phyloP scores from a whole-genome alignment of 805 yeast species.

The Kluyveromyces dobzhanskii region DNA sequence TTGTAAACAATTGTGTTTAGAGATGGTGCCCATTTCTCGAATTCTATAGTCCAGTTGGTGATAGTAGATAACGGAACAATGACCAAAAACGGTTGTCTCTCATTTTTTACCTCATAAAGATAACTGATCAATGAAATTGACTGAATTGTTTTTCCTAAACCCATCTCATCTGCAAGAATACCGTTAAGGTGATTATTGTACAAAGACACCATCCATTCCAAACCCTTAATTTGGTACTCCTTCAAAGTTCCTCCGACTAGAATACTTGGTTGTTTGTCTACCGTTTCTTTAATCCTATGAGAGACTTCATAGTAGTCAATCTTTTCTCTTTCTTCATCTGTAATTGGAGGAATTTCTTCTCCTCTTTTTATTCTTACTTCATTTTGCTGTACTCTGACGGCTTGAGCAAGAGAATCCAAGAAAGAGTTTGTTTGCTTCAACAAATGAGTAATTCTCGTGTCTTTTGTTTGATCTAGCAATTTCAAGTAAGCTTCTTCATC shows the following conservation, averaged over 20 bases:
- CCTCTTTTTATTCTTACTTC: conserved; percentile 28
- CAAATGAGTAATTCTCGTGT: conserved; percentile 77
- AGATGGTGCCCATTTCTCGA: conserved; percentile 84
- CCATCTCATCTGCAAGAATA: conserved; percentile 98
- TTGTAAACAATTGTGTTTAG: conserved; percentile 65
- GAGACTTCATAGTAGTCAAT: conserved; percentile 79
- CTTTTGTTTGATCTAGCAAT: conserved; percentile 77
- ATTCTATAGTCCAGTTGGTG: conserved; percentile 79
- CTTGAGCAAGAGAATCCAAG: conserved; percentile 69
- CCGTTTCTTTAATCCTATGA: conserved; percentile 60
- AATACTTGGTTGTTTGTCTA: conserved; percentile 57
- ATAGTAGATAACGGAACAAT: conserved; percentile 79
- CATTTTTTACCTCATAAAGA: conserved; percentile 57
- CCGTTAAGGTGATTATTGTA: conserved; percentile 94
- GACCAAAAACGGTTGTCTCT: conserved; percentile 63
- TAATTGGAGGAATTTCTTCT: conserved; percentile 31
- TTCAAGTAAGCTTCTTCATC: conserved; percentile 85
- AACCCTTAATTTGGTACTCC: conserved; percentile 83
- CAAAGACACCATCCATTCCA: conserved; percentile 98
- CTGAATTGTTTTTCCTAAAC: conserved; percentile 90
- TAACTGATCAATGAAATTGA: conserved; percentile 71
- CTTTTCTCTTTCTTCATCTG: conserved; percentile 51
- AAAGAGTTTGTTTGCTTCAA: conserved; percentile 72
- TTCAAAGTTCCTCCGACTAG: conserved; percentile 72
- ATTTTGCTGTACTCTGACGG: conserved; percentile 67